Evolutionary conservation across 176 grass and related monocot species (phyloP), one percentile per base, ranked within the genome.

Genomic region (Coix lacrymajobi): DNA sequence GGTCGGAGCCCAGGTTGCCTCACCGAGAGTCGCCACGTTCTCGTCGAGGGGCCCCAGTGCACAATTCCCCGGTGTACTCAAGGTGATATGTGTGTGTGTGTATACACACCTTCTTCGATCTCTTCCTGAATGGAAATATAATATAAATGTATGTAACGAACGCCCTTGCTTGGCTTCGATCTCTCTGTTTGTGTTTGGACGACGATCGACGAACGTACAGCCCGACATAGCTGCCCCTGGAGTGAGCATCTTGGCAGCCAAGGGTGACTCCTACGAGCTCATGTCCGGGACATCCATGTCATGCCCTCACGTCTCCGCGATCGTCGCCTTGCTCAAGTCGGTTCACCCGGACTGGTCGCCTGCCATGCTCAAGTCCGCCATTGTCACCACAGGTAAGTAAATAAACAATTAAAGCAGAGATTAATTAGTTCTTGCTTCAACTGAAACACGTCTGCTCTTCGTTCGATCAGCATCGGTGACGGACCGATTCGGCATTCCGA

Each of bases 161-260:
- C n/a, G n/a, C 33, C 33, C 33, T 33, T 2, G 33, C 33, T 45
- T 45, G 43, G 43, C 2, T 44, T 44, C n/a, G n/a, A n/a, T n/a
- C n/a, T n/a, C 2, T 45, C 17, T 51, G 43, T 48, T 49, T 49
- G 41, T 19, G 46, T 17, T 22, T 54, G 49, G 46, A 22, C 5
- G 46, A 49, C 19, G 49, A 46, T n/a, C n/a, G n/a, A n/a, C n/a
- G n/a, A n/a, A n/a, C n/a, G n/a, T n/a, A n/a, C 33, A 92, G 91
- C 91, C 87, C 0, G 91, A 92, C 54, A 25, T 92, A 58, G 8
- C 84, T 1, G 91, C 91, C 0, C 87, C 87, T 0, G 87, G 84
- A 25, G 57, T 64, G 0, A n/a, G 26, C 78, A 92, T 89, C 64
- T 22, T 92, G 39, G 87, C 91, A 4, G 87, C 87, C 3, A 0